Evolutionary conservation across 2,329 filamentous ascomycete genomes (phyloP).

Genomic region (Trichoderma sp.): DNA sequence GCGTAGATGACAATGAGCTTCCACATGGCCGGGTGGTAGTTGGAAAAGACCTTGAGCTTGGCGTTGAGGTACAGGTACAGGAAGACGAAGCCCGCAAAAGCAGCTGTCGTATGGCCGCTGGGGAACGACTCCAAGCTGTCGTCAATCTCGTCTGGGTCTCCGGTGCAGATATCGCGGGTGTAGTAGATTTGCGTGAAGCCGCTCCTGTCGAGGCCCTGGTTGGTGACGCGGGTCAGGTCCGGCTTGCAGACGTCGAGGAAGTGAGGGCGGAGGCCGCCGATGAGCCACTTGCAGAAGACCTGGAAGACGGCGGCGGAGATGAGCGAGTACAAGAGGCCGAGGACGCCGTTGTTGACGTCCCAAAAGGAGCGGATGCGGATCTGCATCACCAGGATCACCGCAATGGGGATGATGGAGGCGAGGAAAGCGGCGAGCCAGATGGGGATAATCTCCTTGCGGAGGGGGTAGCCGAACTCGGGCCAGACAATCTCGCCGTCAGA

Average conservation of each 20-base stretch:
- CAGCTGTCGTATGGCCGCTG: slow-evolving; percentile 73
- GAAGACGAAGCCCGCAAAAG: slow-evolving; percentile 72
- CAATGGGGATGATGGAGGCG: slow-evolving; percentile 66
- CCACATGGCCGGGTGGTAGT: slow-evolving; percentile 76
- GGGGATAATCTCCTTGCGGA: slow-evolving; percentile 71
- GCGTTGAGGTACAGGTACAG: slow-evolving; percentile 76
- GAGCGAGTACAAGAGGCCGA: slow-evolving; percentile 71
- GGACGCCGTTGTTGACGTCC: slow-evolving; percentile 71
- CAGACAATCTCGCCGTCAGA: slow-evolving; percentile 69
- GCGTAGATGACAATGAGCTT: slow-evolving; percentile 68
- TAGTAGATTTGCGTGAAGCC: slow-evolving; percentile 68
- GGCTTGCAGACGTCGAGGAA: slow-evolving; percentile 74
- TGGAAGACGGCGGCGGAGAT: slow-evolving; percentile 76
- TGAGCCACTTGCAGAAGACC: slow-evolving; percentile 75
- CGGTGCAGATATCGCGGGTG: slow-evolving; percentile 71
- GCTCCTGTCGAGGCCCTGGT: slow-evolving; percentile 48
- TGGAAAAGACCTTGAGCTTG: slow-evolving; percentile 74
- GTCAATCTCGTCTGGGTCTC: slow-evolving; percentile 65
- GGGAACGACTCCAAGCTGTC: slow-evolving; percentile 73
- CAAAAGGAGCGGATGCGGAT: slow-evolving; percentile 70
- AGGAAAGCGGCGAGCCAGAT: slow-evolving; percentile 72
- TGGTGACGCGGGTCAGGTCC: slow-evolving; percentile 33
- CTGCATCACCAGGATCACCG: slow-evolving; percentile 67
- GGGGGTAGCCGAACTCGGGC: slow-evolving; percentile 71
- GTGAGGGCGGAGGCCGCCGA: slow-evolving; percentile 72